Evolutionary conservation across 495 filamentous ascomycete species (phyloP).

Genomic region (Trichoderma gamsii): DNA sequence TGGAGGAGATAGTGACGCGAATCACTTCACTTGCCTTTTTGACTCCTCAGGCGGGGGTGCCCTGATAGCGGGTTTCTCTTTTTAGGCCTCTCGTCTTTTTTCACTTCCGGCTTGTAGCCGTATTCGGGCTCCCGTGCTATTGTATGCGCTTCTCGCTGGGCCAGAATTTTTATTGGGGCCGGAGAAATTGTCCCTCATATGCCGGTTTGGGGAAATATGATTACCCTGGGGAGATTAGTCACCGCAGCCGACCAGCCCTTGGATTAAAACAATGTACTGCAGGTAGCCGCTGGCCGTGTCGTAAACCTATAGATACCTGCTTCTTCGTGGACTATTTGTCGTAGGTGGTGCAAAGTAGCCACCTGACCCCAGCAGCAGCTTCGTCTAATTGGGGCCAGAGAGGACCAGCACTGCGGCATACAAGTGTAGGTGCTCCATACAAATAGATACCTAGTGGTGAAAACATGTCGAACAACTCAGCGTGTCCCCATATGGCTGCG

Average conservation of each 20-base stretch:
- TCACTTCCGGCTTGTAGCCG: background rate
- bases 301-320: background rate
- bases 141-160: slow-evolving; percentile 11
- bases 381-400: slow-evolving; percentile 1
- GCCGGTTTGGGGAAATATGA: background rate
- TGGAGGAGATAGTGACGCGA: background rate
- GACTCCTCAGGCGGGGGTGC: too few relatives aligned
- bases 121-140: background rate
- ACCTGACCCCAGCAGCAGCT: background rate
- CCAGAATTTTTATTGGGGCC: background rate
- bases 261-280: too few relatives aligned
- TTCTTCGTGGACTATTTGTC: background rate
- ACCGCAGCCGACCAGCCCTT: background rate
- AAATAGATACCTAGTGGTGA: too few relatives aligned
- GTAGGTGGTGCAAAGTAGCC: background rate
- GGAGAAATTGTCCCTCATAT: background rate
- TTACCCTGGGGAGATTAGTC: background rate
- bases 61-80: background rate
- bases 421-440: background rate
- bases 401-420: background rate
- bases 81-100: background rate
- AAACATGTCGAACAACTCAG: too few relatives aligned
- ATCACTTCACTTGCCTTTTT: slow-evolving; percentile 3
- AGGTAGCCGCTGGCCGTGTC: background rate
- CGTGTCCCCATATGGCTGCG: too few relatives aligned